Evolutionary conservation across 345 rosid genomes (phyloP).

Genomic region (Gynandropsis gynandra): DNA sequence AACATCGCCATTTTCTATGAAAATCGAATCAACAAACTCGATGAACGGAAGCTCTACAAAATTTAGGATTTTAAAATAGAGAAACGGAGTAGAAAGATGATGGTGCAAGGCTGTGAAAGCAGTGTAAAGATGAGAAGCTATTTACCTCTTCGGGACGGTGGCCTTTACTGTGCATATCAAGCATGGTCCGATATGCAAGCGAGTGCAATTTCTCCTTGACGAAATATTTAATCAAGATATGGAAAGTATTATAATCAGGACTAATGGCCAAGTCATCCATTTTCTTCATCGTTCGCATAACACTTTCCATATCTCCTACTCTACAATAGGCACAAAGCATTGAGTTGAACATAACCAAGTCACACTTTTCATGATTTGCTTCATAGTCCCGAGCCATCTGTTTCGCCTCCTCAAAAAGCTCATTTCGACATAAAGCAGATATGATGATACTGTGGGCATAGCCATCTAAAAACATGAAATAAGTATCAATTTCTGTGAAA

Average conservation of each 20-base stretch:
- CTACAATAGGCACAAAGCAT: constrained; percentile 91
- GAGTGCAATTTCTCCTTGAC: constrained; percentile 67
- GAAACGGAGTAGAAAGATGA: too few relatives aligned
- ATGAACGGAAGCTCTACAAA: too few relatives aligned
- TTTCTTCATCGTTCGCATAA: constrained; percentile 73
- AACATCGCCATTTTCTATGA: too few relatives aligned
- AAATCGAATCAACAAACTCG: too few relatives aligned
- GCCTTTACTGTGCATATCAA: constrained; percentile 84
- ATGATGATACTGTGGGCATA: constrained; percentile 92
- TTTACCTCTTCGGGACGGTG: constrained; percentile 75
- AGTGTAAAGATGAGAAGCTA: too few relatives aligned
- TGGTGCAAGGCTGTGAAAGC: neutral
- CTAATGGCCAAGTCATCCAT: constrained; percentile 72
- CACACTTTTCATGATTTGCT: constrained; percentile 57
- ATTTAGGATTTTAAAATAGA: too few relatives aligned
- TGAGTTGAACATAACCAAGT: constrained; percentile 71
- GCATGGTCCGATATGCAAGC: constrained; percentile 70
- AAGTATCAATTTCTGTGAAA: constrained; percentile 5
- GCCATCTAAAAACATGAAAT: constrained; percentile 53
- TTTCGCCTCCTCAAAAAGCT: constrained; percentile 79
- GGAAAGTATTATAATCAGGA: constrained; percentile 73
- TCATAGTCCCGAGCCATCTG: constrained; percentile 66
- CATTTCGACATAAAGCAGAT: constrained; percentile 67
- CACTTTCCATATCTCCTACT: constrained; percentile 78
- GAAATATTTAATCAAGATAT: constrained; percentile 75